Conservation (phyloP, 2,329 filamentous ascomycete species). For the Lecanicillium sp. region DNA sequence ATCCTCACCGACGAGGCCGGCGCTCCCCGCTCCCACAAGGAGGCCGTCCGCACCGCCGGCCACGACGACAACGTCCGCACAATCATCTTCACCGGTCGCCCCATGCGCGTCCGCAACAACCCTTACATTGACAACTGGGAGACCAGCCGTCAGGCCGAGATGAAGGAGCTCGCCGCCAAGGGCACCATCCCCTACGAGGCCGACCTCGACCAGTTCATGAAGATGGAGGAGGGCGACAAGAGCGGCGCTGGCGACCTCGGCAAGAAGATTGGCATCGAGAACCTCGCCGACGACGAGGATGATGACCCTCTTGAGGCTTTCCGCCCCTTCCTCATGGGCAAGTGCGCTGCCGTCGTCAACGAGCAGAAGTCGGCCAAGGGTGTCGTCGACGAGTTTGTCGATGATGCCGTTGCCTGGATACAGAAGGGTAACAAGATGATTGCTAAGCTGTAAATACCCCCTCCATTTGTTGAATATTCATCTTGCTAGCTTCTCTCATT, state of each 20-base stretch:
- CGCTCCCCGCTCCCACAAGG: constrained; percentile 88
- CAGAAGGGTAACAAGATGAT: constrained; percentile 61
- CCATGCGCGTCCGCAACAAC: constrained; percentile 88
- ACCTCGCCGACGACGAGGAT: constrained; percentile 60
- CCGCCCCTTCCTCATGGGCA: constrained; percentile 90
- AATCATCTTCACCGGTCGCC: constrained; percentile 96
- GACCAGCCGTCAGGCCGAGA: constrained; percentile 79
- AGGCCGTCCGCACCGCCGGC: constrained; percentile 82
- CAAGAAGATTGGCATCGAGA: constrained; percentile 49
- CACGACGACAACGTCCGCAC: constrained; percentile 96
- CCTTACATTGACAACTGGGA: constrained; percentile 95
- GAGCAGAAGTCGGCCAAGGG: constrained; percentile 86
- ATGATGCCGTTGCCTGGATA: constrained; percentile 66
- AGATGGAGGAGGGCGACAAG: constrained; percentile 53
- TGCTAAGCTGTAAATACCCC: constrained; percentile 55
- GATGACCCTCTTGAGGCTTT: constrained; percentile 90
- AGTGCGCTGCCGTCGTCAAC: constrained; percentile 88
- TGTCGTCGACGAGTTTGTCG: constrained; percentile 90
- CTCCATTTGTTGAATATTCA: constrained; percentile 7
- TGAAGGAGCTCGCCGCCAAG: constrained; percentile 84
- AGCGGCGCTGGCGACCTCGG: constrained; percentile 47
- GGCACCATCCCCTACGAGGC: constrained; percentile 90
- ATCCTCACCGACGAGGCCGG: constrained; percentile 91
- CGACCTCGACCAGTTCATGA: constrained; percentile 76
- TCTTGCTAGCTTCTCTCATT: too few species aligned